Evolutionary conservation across 768 basidiomycete genomes (phyloP).

Genomic region (Podaxis rugospora): DNA sequence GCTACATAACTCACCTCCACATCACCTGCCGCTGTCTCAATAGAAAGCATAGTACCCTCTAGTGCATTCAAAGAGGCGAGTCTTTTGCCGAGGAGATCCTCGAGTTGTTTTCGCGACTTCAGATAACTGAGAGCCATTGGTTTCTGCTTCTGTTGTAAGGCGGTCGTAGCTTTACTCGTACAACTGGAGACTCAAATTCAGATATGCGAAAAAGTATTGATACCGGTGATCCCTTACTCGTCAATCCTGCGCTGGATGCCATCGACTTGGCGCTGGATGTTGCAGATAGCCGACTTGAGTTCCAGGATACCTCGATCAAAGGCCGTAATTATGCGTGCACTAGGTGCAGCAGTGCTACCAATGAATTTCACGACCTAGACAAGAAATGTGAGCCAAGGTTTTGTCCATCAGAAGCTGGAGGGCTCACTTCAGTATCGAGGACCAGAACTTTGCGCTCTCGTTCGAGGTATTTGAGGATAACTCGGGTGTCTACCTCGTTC

Average conservation of each 20-base stretch:
- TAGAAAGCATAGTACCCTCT: slow-evolving; percentile 69
- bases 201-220: neutral
- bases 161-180: slow-evolving; percentile 57
- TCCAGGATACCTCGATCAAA: slow-evolving; percentile 82
- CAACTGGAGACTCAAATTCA: slow-evolving; percentile 40
- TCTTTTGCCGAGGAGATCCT: slow-evolving; percentile 73
- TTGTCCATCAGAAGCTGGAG: neutral
- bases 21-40: slow-evolving; percentile 88
- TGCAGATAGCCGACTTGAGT: slow-evolving; percentile 65
- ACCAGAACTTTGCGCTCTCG: slow-evolving; percentile 68
- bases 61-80: slow-evolving; percentile 70
- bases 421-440: slow-evolving; percentile 60
- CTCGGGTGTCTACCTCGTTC: slow-evolving; percentile 58
- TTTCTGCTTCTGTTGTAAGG: slow-evolving; percentile 69
- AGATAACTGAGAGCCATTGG: slow-evolving; percentile 70
- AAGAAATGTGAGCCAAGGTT: neutral
- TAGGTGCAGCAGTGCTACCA: slow-evolving; percentile 27
- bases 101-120: slow-evolving; percentile 76
- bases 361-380: slow-evolving; percentile 80
- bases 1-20: slow-evolving; percentile 55
- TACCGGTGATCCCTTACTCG: slow-evolving; percentile 43
- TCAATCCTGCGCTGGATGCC: slow-evolving; percentile 67
- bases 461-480: slow-evolving; percentile 74
- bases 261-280: slow-evolving; percentile 66
- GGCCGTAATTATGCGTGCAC: slow-evolving; percentile 54